Evolutionary conservation across 2,329 filamentous ascomycete species (phyloP).

Genomic region (Mollisiaceae sp.): DNA sequence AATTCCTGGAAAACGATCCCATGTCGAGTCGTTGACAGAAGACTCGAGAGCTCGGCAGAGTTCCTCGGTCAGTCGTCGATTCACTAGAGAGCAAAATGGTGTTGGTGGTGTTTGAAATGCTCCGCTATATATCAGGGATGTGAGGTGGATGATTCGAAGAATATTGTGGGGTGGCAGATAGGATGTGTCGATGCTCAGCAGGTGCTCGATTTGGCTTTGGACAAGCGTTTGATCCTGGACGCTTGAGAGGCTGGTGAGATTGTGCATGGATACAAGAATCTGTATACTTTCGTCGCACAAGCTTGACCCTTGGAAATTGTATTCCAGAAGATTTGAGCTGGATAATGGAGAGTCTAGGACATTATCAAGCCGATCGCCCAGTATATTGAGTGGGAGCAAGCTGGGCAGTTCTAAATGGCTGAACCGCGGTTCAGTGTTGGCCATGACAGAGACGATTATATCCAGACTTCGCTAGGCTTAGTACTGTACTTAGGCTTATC

Average conservation of each 20-base stretch:
- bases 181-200: background rate
- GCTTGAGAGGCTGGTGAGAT: background rate
- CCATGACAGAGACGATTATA: conserved; percentile 17
- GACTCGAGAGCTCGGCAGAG: conserved; percentile 20
- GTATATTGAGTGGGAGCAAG: background rate
- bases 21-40: conserved; percentile 16
- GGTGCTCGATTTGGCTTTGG: background rate
- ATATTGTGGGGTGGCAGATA: background rate
- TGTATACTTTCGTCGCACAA: conserved; percentile 18
- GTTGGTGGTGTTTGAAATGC: conserved; percentile 10
- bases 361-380: background rate
- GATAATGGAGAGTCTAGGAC: conserved; percentile 15
- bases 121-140: conserved; percentile 16
- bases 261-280: background rate
- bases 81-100: conserved; percentile 14
- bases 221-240: background rate
- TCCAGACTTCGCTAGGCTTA: conserved; percentile 8
- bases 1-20: conserved; percentile 20
- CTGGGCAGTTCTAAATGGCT: background rate
- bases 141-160: conserved; percentile 17
- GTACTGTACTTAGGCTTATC: background rate
- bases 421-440: conserved; percentile 13
- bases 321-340: background rate
- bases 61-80: conserved; percentile 1
- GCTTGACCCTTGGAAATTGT: conserved; percentile 4